Evolutionary conservation across 345 rosid genomes (phyloP).

Genomic region (Pistacia vera): DNA sequence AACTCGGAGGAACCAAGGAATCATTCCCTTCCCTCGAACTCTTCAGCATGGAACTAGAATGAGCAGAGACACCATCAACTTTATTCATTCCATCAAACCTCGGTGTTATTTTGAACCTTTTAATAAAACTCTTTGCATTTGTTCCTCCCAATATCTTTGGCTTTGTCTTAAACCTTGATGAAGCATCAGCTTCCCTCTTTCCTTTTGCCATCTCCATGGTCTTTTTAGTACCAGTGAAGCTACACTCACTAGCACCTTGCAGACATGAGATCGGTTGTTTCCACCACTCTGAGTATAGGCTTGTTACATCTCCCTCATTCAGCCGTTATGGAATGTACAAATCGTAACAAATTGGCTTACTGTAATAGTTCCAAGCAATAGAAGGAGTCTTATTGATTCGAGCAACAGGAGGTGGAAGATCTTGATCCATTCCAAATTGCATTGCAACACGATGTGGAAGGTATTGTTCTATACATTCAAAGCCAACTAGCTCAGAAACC

Average conservation of each 20-base stretch:
- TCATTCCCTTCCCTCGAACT: not conserved
- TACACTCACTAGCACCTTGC: not conserved
- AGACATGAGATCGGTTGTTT: not conserved
- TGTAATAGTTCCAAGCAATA: slow-evolving; percentile 4
- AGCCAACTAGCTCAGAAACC: slow-evolving; percentile 21
- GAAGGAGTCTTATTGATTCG: not conserved
- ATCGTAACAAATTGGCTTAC: not conserved
- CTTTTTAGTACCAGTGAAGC: not conserved
- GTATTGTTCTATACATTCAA: slow-evolving; percentile 12
- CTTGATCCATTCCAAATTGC: slow-evolving; percentile 20
- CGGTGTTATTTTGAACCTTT: not conserved
- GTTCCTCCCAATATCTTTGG: not conserved
- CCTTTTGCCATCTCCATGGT: not conserved
- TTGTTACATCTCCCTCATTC: slow-evolving; percentile 26
- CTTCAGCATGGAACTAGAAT: not conserved
- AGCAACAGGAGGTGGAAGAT: slow-evolving; percentile 13
- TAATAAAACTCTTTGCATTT: not conserved
- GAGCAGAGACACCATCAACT: not conserved
- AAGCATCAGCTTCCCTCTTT: not conserved
- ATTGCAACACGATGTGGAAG: slow-evolving; percentile 16
- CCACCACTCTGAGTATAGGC: slow-evolving; percentile 33
- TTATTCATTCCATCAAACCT: not conserved
- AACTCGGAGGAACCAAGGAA: not conserved
- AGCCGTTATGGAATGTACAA: slow-evolving; percentile 17
- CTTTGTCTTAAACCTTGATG: not conserved